A percentile compares a stretch with the other conserved stretches of the same genome.
These are phyloP conservation scores for Dactylellina leptospora DNA, from an alignment of 2,329 filamentous ascomycete species.

Conservation along the genomic window DNA sequence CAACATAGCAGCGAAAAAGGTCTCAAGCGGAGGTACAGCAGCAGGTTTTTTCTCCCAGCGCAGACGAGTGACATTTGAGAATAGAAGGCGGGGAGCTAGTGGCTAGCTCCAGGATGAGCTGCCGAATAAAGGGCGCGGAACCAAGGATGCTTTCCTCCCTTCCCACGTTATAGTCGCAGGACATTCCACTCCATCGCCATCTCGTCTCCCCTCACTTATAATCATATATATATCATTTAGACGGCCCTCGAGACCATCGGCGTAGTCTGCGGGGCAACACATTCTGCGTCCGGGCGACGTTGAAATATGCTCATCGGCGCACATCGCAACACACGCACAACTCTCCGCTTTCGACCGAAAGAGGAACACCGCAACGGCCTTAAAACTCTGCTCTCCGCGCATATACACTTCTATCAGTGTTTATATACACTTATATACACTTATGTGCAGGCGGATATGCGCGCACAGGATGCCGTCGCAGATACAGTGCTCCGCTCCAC, in stretches of 20 bases:
- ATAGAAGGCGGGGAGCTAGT: neutral
- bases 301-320: constrained; percentile 40
- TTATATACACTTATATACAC: neutral
- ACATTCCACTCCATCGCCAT: too few relatives aligned
- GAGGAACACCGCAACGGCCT: too few relatives aligned
- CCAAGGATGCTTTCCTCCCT: too few relatives aligned
- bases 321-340: neutral
- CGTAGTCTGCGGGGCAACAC: constrained; percentile 8
- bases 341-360: neutral
- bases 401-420: too few relatives aligned
- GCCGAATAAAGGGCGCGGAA: constrained; percentile 28
- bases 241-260: neutral
- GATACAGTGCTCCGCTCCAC: too few relatives aligned
- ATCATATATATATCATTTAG: neutral
- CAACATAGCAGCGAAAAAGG: too few relatives aligned
- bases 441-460: neutral
- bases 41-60: constrained; percentile 16
- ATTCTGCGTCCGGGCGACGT: constrained; percentile 14
- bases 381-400: too few relatives aligned
- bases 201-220: too few relatives aligned
- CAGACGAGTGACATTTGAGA: constrained; percentile 16
- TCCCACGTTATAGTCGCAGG: too few relatives aligned
- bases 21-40: neutral
- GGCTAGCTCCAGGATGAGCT: constrained; percentile 35
- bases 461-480: neutral